Evolutionary conservation across 2,329 filamentous ascomycete species (phyloP).

Genomic region (Pseudocercospora fuligena): DNA sequence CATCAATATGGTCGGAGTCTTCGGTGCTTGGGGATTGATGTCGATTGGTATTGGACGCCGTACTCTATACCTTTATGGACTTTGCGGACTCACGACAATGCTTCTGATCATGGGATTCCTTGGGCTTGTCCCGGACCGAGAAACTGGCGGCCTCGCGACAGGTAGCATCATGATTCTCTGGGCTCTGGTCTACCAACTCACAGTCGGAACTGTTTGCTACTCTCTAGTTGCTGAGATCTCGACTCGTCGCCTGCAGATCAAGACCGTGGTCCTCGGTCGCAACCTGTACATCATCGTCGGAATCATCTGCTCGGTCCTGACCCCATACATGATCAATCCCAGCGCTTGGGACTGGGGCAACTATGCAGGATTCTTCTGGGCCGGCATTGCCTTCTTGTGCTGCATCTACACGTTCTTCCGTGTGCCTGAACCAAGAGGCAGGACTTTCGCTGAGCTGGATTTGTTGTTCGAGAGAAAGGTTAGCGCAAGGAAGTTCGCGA

Average conservation of each 20-base stretch:
- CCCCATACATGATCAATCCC: slow-evolving; percentile 92
- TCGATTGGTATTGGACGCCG: slow-evolving; percentile 74
- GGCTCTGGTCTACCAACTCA: slow-evolving; percentile 83
- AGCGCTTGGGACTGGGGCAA: slow-evolving; percentile 86
- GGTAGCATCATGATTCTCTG: slow-evolving; percentile 84
- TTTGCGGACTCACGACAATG: slow-evolving; percentile 75
- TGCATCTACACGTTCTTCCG: slow-evolving; percentile 81
- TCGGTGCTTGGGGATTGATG: slow-evolving; percentile 83
- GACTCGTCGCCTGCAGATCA: slow-evolving; percentile 82
- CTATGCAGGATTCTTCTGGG: slow-evolving; percentile 83
- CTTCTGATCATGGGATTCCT: slow-evolving; percentile 84
- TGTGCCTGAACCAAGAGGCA: slow-evolving; percentile 77
- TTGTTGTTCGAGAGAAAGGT: slow-evolving; percentile 77
- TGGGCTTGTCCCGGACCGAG: slow-evolving; percentile 68
- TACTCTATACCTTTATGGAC: slow-evolving; percentile 74
- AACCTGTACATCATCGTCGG: slow-evolving; percentile 77
- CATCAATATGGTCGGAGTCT: slow-evolving; percentile 77
- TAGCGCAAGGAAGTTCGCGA: slow-evolving; percentile 73
- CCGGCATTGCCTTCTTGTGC: slow-evolving; percentile 77
- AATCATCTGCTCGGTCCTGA: slow-evolving; percentile 80
- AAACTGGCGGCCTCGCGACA: slow-evolving; percentile 72
- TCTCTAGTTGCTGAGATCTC: slow-evolving; percentile 85
- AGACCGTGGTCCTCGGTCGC: slow-evolving; percentile 85
- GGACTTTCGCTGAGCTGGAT: slow-evolving; percentile 86
- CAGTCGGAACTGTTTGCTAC: slow-evolving; percentile 88